Percentiles rank a stretch among this genome's conserved stretches.
Evolutionary conservation across 345 rosid genomes (phyloP).

Genomic region (Arabidopsis thaliana): DNA sequence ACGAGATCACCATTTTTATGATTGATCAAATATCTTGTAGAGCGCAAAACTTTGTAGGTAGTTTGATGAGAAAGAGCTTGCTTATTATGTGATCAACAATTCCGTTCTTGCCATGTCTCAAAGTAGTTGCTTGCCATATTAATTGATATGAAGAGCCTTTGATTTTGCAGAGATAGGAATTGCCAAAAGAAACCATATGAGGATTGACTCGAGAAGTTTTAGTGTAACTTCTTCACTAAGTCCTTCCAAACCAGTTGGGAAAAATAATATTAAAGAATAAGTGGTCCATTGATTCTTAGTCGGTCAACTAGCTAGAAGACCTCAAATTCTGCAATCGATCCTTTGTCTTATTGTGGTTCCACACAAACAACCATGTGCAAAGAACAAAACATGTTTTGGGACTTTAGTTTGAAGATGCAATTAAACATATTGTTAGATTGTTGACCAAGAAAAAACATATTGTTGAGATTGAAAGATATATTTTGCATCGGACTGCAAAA

Average conservation of each 20-base stretch:
- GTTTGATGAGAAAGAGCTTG: background rate
- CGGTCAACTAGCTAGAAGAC: slow-evolving; percentile 23
- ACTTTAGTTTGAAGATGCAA: background rate
- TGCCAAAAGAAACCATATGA: background rate
- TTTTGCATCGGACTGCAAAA: background rate
- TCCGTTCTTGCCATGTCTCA: background rate
- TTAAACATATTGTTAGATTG: background rate
- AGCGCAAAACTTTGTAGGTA: background rate
- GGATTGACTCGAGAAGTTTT: background rate
- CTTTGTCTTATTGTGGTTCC: slow-evolving; percentile 3
- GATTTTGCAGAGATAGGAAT: background rate
- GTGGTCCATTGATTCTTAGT: background rate
- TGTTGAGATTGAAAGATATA: background rate
- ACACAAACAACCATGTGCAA: slow-evolving; percentile 2
- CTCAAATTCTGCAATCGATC: background rate
- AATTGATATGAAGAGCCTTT: background rate
- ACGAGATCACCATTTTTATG: background rate
- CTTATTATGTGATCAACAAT: background rate
- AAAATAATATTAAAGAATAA: background rate
- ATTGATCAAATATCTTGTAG: too few relatives aligned
- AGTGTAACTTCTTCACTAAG: background rate
- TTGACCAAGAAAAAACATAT: background rate
- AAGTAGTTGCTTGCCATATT: background rate
- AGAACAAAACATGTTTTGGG: background rate
- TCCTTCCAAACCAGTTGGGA: slow-evolving; percentile 4